Evolutionary conservation across 2,329 filamentous ascomycete species (phyloP).

Genomic region (Phaeophleospora eucalypticola): DNA sequence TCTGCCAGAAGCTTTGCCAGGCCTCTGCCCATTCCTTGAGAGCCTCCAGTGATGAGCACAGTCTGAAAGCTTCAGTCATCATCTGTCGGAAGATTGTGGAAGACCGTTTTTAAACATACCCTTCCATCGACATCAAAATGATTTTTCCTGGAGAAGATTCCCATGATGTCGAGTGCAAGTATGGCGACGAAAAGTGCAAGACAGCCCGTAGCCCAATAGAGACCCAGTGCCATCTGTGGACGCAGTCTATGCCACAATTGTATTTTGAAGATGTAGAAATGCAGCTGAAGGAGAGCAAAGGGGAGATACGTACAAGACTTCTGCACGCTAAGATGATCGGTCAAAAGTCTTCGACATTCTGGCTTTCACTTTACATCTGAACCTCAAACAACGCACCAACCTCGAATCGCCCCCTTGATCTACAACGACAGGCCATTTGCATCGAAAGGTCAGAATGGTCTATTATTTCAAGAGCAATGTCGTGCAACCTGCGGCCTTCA

Average conservation of each 20-base stretch:
- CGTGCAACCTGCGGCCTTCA: constrained; percentile 75
- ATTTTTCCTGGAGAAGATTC: constrained; percentile 64
- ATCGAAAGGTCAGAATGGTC: constrained; percentile 61
- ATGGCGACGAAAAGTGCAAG: constrained; percentile 36
- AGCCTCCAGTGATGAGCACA: constrained; percentile 82
- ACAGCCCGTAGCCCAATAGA: constrained; percentile 34
- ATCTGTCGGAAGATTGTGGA: neutral
- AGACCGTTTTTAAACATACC: constrained; percentile 55
- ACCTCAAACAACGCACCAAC: neutral
- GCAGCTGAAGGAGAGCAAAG: no score
- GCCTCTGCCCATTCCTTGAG: constrained; percentile 83
- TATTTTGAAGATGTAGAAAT: no score
- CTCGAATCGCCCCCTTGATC: no score
- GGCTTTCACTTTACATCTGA: neutral
- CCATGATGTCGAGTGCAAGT: constrained; percentile 55
- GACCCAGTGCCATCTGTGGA: constrained; percentile 33
- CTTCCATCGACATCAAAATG: constrained; percentile 81
- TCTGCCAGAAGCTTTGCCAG: constrained; percentile 69
- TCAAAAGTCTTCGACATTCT: neutral
- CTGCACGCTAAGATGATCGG: neutral
- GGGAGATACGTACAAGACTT: no score
- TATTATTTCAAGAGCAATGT: constrained; percentile 90
- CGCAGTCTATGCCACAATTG: neutral
- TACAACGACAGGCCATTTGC: neutral
- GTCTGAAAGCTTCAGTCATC: constrained; percentile 54